phyloP scores from a whole-genome alignment of 768 basidiomycete species.

The Crepidotus variabilis region DNA sequence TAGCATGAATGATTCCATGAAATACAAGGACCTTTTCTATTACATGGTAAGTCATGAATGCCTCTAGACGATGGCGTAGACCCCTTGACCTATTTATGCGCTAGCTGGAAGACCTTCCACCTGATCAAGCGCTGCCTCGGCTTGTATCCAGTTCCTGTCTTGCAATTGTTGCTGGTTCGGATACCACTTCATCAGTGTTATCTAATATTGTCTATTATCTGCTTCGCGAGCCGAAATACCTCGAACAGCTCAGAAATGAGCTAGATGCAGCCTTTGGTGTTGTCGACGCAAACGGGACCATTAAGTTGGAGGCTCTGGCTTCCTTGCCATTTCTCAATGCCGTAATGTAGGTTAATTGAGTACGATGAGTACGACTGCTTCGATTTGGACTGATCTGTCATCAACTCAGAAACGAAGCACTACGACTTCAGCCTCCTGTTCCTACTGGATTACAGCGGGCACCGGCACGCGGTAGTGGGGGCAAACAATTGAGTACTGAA shows the following conservation, averaged over 20 bases:
- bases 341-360: conserved; percentile 21
- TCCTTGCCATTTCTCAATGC: conserved; percentile 27
- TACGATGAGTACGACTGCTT: conserved; percentile 10
- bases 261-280: conserved; percentile 18
- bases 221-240: conserved; percentile 19
- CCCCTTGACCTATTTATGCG: too few relatives aligned
- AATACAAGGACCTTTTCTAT: conserved; percentile 25
- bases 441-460: conserved; percentile 30
- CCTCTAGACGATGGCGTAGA: too few relatives aligned
- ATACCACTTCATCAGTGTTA: conserved; percentile 25
- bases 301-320: conserved; percentile 18
- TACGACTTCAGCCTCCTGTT: conserved; percentile 34
- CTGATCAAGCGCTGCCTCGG: conserved; percentile 8
- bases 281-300: conserved; percentile 9
- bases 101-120: conserved; percentile 14
- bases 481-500: conserved; percentile 23
- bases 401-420: conserved; percentile 29
- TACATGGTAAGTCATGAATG: conserved; percentile 19
- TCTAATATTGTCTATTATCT: conserved; percentile 25
- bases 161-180: conserved; percentile 29
- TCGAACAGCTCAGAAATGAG: conserved; percentile 22
- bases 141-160: conserved; percentile 20
- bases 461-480: conserved; percentile 25
- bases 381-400: background rate
- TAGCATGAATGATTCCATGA: conserved; percentile 1